Evolutionary conservation across 768 basidiomycete species (phyloP), one percentile per base, ranked within the genome.

Genomic region (Auricularia sp.): DNA sequence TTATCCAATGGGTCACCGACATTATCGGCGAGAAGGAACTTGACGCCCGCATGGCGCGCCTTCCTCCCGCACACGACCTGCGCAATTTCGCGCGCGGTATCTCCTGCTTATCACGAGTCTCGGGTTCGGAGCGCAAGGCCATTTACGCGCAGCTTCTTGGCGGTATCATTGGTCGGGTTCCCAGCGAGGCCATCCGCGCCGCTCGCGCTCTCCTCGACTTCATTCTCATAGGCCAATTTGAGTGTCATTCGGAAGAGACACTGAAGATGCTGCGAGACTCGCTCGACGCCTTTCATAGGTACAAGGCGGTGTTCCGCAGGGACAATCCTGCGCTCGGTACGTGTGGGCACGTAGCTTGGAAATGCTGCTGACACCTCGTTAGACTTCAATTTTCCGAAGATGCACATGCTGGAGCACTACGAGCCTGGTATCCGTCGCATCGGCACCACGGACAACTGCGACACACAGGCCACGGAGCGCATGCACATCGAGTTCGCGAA

Each of bases 401-500:
- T 70, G 61, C 66, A 66, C 59, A 54, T 47, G 16, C 61, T 66
- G 7, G 16, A 61, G 18, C 65, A 66, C 51, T 63, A 67, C 58
- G 7, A 37, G 2, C 11, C n/a, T 2, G 14, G 37, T 11, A 67
- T 68, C n/a, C 18, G 29, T n/a, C 8, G 11, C 8, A 29, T 45
- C 11, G 66, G 70, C 1, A 64, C 70, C 21, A 33, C 63, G 1
- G 62, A 66, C 24, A 51, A 63, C 35, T 70, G 47, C 64, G 61
- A 63, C 37, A 66, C 68, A 21, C 69, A 70, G 66, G 14, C 62
- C 0, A 65, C 67, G 11, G 68, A 68, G 66, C 65, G 44, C 10
- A 66, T 64, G 10, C 66, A 70, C 35, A 81, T 80, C 56, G 75
- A 80, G 59, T 68, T 74, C 8, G 72, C 77, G 0, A 80, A 81